Base-by-base conservation (phyloP, 495 filamentous ascomycete species). In the Lasiosphaeria hispida region DNA sequence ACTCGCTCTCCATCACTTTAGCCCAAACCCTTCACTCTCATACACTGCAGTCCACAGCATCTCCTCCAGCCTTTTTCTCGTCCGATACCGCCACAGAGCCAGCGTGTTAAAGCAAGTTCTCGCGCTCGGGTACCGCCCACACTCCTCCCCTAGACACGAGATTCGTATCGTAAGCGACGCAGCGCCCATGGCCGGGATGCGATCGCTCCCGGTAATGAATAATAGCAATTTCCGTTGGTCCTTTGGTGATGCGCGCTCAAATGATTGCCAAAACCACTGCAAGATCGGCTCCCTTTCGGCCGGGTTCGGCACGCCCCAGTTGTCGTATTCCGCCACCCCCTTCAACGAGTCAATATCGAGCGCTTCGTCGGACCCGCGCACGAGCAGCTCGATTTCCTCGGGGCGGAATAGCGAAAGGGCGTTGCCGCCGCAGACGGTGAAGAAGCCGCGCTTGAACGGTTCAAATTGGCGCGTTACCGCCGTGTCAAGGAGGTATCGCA, bases 391-490 rank as follows among this genome's bases (percentile, higher is more conserved):
- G 58, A 97, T 95, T 69, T 97, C 92, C 70, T 97, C 92, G 2
- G 92, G 88, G n/a, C 91, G 84, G 69, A 97, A 96, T 10, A 97
- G 80, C 3, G 88, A 90, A 18, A 96, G 76, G 13, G 92, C 92
- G 69, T 96, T 96, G 18, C 92, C 90, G 34, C 88, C 89, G 68
- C 91, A 96, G 39, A 97, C 91, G 2, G 89, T 95, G 73, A 89
- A 97, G 71, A 97, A 97, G 4, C 92, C 92, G 43, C 92, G 85
- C 69, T 93, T 95, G 79, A 97, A 97, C 10, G 92, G 93, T 71
- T 96, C 93, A 56, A 92, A 97, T 65, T 97, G 92, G 44, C 90
- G 80, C 53, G 81, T 72, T 13, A 97, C 88, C 1, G 88, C 80
- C 17, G 83, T 85, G 66, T 96, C 91, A 13, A 97, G 82, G 11